These are phyloP conservation scores for Fusarium subglutinans DNA, from an alignment of 2,329 filamentous ascomycete genomes.

Conservation along the genomic window DNA sequence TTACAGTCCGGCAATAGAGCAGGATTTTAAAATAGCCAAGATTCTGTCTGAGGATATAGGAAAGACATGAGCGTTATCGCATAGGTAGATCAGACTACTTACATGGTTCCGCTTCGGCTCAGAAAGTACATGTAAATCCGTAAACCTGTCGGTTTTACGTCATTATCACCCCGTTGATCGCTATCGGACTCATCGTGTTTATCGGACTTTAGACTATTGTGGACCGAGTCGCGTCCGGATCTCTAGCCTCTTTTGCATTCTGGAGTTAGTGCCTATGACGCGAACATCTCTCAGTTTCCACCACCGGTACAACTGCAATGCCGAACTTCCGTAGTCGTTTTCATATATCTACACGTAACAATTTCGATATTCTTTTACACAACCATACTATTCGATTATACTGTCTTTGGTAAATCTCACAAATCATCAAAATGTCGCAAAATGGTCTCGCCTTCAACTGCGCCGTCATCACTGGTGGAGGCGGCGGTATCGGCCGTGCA, in stretches of 20 bases:
- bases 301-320: not conserved
- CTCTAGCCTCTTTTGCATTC: not conserved
- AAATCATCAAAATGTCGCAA: not conserved
- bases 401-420: fast-evolving
- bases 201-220: not conserved
- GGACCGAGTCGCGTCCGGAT: not conserved
- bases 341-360: not conserved
- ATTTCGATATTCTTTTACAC: not conserved
- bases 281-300: not conserved
- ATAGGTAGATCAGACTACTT: too few relatives aligned
- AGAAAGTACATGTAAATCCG: not conserved
- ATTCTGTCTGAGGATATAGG: slow-evolving; percentile 20
- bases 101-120: not conserved
- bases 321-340: not conserved
- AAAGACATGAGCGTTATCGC: not conserved
- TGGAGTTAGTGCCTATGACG: slow-evolving; percentile 4
- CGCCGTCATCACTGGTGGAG: slow-evolving; percentile 61
- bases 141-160: not conserved
- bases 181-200: not conserved
- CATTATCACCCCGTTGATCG: not conserved
- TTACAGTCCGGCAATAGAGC: slow-evolving; percentile 15
- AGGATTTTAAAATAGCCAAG: slow-evolving; percentile 27
- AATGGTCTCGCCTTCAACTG: slow-evolving; percentile 50
- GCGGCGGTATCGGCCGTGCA: slow-evolving; percentile 61
- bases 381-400: fast-evolving